Conservation (phyloP, 1,284 basidiomycete genomes). For the Apiotrichum brassicae region DNA sequence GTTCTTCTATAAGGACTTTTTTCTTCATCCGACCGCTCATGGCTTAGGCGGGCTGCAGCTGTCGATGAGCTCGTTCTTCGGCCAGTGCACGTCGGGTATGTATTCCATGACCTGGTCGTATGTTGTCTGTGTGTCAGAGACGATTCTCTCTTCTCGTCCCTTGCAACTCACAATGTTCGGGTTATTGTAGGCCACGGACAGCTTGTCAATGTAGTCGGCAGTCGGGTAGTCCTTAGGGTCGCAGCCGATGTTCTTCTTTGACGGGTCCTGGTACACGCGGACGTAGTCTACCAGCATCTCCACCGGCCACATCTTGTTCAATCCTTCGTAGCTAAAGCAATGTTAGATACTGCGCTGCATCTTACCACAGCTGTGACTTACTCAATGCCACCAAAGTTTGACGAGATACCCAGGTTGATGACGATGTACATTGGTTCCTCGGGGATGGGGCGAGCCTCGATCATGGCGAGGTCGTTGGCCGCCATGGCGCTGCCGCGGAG, state of each 20-base stretch:
- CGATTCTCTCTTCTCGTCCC: neutral
- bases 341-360: neutral
- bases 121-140: neutral
- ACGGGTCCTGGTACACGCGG: constrained; percentile 47
- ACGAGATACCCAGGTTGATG: constrained; percentile 64
- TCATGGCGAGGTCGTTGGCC: constrained; percentile 61
- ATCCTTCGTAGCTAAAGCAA: neutral
- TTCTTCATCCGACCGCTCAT: no score
- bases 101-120: constrained; percentile 3
- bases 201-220: constrained; percentile 50
- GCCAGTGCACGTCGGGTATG: constrained; percentile 6
- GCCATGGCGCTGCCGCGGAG: constrained; percentile 65
- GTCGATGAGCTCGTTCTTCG: constrained; percentile 35
- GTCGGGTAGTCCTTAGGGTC: constrained; percentile 53
- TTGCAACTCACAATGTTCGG: constrained; percentile 35
- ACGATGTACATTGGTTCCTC: constrained; percentile 69
- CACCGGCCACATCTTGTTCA: constrained; percentile 7
- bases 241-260: constrained; percentile 43
- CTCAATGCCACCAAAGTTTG: constrained; percentile 67
- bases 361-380: constrained; percentile 17
- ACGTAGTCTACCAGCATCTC: constrained; percentile 44
- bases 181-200: constrained; percentile 34
- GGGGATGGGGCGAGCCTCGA: constrained; percentile 66
- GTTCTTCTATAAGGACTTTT: no score
- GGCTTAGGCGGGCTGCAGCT: constrained; percentile 22